Evolutionary conservation across 2,329 filamentous ascomycete genomes (phyloP), one percentile per base, ranked within the genome.

Genomic region (Fusarium sp.): DNA sequence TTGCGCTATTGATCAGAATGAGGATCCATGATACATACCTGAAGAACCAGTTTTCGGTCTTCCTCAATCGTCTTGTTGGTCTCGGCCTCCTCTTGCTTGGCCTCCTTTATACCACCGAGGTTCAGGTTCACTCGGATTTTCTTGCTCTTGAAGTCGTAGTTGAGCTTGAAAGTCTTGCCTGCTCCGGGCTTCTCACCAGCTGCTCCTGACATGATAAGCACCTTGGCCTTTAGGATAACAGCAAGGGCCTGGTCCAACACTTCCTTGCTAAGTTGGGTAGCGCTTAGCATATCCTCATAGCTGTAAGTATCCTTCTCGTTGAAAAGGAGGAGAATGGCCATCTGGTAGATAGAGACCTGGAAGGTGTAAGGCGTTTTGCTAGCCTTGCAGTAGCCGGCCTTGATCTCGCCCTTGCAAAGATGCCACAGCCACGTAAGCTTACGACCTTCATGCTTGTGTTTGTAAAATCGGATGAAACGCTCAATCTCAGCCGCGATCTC

Each of bases 61-160:
- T 99, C 96, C 83, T 99, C 96, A 73, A 99, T 97, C 5, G 94
- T 98, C 88, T 99, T 99, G 84, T 98, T 97, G 8, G 96, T 99
- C 77, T 99, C 96, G 65, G 93, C 94, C 69, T 94, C 92, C 79
- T 99, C 96, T 68, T 96, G 92, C 86, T 97, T 98, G 76, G 95
- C 91, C 81, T 99, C 96, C 33, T 94, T 92, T 82, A 97, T 95
- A 81, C 97, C 94, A 58, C 90, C 91, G 55, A 98, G 90, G 79
- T 99, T 99, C 54, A 99, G 84, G 76, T 99, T 99, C 74, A 98
- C 90, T 76, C 97, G 94, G 73, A 97, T 90, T 85, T 98, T 99
- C 87, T 99, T 99, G 83, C 90, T 94, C 87, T 97, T 97, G 85
- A 98, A 98, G 76, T 94, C 92, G 71, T 94, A 91, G 82, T 99